Percentiles rank a stretch among this genome's conserved stretches.
phyloP scores from a whole-genome alignment of 345 rosid genomes.

The Carallia brachiata region DNA sequence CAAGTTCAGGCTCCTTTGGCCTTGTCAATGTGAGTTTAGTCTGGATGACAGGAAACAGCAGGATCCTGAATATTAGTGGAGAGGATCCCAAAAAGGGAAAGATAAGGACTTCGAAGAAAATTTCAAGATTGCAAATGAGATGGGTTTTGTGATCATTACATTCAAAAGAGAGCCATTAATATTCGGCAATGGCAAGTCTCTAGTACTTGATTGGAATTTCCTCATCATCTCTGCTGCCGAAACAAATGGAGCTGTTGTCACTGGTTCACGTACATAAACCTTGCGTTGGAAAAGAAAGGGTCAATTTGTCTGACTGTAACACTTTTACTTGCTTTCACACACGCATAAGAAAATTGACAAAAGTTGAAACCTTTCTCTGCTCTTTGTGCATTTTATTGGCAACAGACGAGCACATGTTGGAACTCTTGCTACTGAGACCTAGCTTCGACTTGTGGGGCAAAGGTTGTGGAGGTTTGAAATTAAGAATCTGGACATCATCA shows the following conservation, averaged over 20 bases:
- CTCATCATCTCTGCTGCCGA: conserved; percentile 82
- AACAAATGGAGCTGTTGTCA: conserved; percentile 46
- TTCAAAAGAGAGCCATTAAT: conserved; percentile 33
- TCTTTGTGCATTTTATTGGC: conserved; percentile 47
- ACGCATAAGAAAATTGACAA: background rate
- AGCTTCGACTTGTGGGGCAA: conserved; percentile 72
- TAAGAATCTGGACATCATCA: conserved; percentile 57
- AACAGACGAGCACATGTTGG: conserved; percentile 41
- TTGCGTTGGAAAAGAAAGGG: conserved; percentile 12
- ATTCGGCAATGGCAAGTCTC: conserved; percentile 61
- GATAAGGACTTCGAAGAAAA: background rate
- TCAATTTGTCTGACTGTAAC: background rate
- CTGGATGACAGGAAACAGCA: conserved; percentile 35
- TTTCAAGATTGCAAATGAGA: background rate
- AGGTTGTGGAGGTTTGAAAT: conserved; percentile 63
- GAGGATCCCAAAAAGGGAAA: conserved; percentile 4
- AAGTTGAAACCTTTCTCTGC: conserved; percentile 68
- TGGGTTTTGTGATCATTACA: conserved; percentile 28
- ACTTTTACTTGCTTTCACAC: background rate
- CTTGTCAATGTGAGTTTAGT: conserved; percentile 70
- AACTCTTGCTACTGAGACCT: conserved; percentile 50
- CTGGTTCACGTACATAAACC: conserved; percentile 59
- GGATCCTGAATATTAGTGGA: conserved; percentile 20
- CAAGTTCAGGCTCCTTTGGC: conserved; percentile 92
- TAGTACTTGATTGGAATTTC: conserved; percentile 79